A percentile compares a stretch with the other conserved stretches of the same genome.
Conservation (phyloP, 495 filamentous ascomycete species). For the Echria macrotheca region DNA sequence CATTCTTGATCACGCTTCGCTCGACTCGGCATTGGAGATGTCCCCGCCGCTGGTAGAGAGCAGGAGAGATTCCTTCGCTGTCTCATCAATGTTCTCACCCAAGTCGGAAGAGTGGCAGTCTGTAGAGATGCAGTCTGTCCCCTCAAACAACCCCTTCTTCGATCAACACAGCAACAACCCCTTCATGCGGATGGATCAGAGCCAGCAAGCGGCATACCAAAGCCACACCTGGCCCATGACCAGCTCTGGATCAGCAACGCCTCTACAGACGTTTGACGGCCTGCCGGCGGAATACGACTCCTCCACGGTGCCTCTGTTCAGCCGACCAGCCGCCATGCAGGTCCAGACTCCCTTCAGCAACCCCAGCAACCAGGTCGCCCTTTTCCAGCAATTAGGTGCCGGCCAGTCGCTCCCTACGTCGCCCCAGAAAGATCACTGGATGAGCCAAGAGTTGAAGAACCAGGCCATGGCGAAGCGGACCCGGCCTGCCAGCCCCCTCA, state of each 20-base stretch:
- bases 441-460: slow-evolving; percentile 50
- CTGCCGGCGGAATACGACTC: slow-evolving; percentile 61
- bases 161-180: slow-evolving; percentile 51
- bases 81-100: slow-evolving; percentile 63
- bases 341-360: slow-evolving; percentile 50
- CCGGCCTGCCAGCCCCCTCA: slow-evolving; percentile 62
- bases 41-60: slow-evolving; percentile 59
- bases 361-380: slow-evolving; percentile 39
- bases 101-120: slow-evolving; percentile 68
- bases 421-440: slow-evolving; percentile 51
- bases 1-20: slow-evolving; percentile 64
- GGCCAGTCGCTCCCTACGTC: slow-evolving; percentile 43
- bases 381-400: slow-evolving; percentile 45
- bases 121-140: slow-evolving; percentile 51
- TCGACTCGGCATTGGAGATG: slow-evolving; percentile 64
- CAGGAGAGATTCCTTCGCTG: slow-evolving; percentile 68
- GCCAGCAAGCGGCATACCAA: slow-evolving; percentile 42
- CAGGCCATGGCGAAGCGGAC: slow-evolving; percentile 65
- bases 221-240: slow-evolving; percentile 55
- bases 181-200: slow-evolving; percentile 55
- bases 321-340: slow-evolving; percentile 42
- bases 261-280: slow-evolving; percentile 55
- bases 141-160: slow-evolving; percentile 58
- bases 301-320: slow-evolving; percentile 46
- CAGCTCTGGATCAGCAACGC: slow-evolving; percentile 47